These are phyloP conservation scores for Linnemannia schmuckeri DNA, from an alignment of 192 early-diverging fungal genomes.

Conservation along the genomic window DNA sequence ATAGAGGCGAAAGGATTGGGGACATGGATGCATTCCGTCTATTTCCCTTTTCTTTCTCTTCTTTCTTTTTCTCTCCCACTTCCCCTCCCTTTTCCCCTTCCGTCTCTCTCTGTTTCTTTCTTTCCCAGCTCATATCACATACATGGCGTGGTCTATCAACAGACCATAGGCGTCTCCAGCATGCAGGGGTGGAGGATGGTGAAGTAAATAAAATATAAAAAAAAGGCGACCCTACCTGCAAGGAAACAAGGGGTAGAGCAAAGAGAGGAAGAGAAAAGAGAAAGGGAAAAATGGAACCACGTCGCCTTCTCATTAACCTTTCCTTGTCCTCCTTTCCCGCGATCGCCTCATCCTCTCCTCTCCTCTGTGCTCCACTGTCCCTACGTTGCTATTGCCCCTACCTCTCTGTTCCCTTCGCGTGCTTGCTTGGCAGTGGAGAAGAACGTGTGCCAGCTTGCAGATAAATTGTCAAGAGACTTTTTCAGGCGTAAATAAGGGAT, in stretches of 20 bases:
- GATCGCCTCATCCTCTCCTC: neutral
- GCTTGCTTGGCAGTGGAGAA: neutral
- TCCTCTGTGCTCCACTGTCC: neutral
- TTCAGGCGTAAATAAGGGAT: neutral
- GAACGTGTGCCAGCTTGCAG: neutral
- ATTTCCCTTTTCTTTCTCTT: neutral
- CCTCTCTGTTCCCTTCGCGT: neutral
- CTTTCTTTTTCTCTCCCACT: neutral
- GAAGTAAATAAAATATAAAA: neutral
- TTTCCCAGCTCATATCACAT: neutral
- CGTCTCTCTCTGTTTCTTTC: neutral
- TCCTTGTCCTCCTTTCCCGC: neutral
- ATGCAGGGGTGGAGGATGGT: neutral
- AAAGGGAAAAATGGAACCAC: neutral
- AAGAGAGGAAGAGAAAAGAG: neutral
- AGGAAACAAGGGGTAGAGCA: neutral
- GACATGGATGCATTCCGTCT: neutral
- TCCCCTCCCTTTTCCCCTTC: conserved; percentile 2
- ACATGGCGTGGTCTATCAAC: neutral
- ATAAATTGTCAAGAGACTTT: neutral
- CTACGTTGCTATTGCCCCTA: neutral
- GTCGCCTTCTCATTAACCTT: neutral
- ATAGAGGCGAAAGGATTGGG: neutral
- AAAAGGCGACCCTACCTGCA: neutral
- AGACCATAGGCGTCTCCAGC: neutral